Base-by-base conservation (phyloP, 75 land plant genomes). In the Picea glauca region DNA sequence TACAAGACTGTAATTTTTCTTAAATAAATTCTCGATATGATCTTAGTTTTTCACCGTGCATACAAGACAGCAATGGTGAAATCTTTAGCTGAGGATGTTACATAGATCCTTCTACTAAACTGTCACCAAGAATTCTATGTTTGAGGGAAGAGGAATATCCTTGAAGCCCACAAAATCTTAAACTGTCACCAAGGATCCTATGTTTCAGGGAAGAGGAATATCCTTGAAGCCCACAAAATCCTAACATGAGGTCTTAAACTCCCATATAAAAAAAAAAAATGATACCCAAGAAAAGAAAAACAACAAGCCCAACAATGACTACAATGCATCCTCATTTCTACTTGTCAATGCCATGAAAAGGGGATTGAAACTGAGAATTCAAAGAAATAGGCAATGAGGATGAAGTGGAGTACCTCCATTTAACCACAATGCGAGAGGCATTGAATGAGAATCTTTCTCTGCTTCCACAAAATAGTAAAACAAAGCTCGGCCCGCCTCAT, bases 401-500 rank as follows among this genome's bases (percentile, higher is more conserved):
- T 32, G 20, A 18, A n/a, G 1, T 33, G 8, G 13, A 0, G 21
- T 23, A 93, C 98, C 98, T 91, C 98, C 98, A 90, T 95, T 95
- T 78, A 94, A 86, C 97, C 97, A 94, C 32, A 96, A 85, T 50
- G 91, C 86, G 66, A 96, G 85, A 66, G 98, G 94, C 72, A 82
- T 90, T 4, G 77, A 33, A 46, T 86, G 59, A 13, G 97, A 83
- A 57, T 92, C 84, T 4, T 75, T 54, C 11, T 87, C 86, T 38
- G 97, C 98, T 81, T 96, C 98, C 78, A 84, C 93, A 80, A 96
- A 94, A 80, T 92, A 96, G 85, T 92, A 96, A 76, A 94, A 96
- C 60, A 96, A 78, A 54, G 93, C 93, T 62, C 91, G 88, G 32
- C 97, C 97, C 4, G 91, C 82, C 76, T 88, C 70, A 76, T 81